These are phyloP conservation scores for Gaeumannomyces sp. DNA, from an alignment of 2,329 filamentous ascomycete genomes.

Conservation along the genomic window DNA sequence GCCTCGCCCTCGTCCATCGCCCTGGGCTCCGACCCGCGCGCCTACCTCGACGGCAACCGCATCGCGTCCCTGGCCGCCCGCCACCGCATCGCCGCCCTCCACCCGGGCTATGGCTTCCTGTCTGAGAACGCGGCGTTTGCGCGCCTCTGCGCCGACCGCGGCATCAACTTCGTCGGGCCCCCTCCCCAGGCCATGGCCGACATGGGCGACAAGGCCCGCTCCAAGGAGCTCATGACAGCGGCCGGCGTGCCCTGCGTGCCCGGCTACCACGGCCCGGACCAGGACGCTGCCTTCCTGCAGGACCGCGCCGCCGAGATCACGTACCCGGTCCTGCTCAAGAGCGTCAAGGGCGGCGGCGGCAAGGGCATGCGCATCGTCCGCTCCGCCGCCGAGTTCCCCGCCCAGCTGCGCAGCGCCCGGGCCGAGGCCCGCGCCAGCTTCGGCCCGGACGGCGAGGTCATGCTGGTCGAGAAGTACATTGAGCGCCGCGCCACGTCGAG, in stretches of 20 bases:
- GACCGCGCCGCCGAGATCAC: constrained; percentile 64
- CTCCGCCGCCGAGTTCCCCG: constrained; percentile 60
- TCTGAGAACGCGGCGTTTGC: constrained; percentile 93
- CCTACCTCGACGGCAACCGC: constrained; percentile 87
- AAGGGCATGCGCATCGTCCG: constrained; percentile 78
- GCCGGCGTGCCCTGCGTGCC: constrained; percentile 96
- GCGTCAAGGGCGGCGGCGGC: constrained; percentile 72
- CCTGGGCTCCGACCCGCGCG: constrained; percentile 67
- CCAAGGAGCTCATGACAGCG: constrained; percentile 92
- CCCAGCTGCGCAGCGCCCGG: constrained; percentile 65
- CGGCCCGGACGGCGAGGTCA: constrained; percentile 70
- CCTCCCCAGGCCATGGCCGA: constrained; percentile 74
- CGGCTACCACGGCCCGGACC: constrained; percentile 85
- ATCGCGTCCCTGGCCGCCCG: constrained; percentile 86
- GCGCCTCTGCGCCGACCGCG: constrained; percentile 78
- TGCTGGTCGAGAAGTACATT: constrained; percentile 81
- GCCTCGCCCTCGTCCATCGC: constrained; percentile 79
- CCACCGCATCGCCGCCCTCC: constrained; percentile 82
- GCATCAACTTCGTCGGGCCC: constrained; percentile 90
- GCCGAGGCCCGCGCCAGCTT: constrained; percentile 74
- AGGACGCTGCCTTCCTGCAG: constrained; percentile 57
- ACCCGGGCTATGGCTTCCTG: constrained; percentile 93
- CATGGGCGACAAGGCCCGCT: constrained; percentile 90
- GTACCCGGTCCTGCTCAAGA: constrained; percentile 72
- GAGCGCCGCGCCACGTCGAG: constrained; percentile 74